phyloP scores from a whole-genome alignment of 176 grass and related monocot genomes.

The Bothriochloa decipiens region DNA sequence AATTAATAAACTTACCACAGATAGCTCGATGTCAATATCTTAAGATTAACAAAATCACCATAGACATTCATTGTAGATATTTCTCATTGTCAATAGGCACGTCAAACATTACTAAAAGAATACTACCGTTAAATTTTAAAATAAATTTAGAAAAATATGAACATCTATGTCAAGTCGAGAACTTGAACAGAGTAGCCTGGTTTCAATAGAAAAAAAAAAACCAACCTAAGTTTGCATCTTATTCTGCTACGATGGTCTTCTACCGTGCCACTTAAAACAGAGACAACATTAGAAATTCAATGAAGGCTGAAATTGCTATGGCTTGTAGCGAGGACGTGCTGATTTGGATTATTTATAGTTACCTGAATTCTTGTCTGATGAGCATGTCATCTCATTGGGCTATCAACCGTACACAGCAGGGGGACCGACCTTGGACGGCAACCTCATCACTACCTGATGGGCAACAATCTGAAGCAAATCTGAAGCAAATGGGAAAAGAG shows the following conservation, averaged over 20 bases:
- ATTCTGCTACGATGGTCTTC: constrained; percentile 29
- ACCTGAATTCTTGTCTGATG: constrained; percentile 8
- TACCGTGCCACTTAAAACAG: not conserved
- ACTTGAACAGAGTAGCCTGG: no score
- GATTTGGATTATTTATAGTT: not conserved
- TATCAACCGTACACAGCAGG: constrained; percentile 41
- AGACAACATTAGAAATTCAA: not conserved
- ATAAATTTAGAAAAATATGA: no score
- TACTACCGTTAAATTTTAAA: no score
- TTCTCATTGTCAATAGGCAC: no score
- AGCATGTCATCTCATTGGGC: constrained; percentile 48
- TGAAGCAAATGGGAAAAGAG: not conserved
- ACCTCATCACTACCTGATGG: not conserved
- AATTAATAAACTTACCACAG: no score
- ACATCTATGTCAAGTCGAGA: no score
- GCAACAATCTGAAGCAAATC: not conserved
- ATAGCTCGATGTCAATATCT: no score
- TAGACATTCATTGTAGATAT: no score
- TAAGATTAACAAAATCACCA: no score
- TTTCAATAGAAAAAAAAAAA: no score
- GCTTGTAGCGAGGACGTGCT: not conserved
- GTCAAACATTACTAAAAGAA: no score
- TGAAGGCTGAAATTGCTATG: not conserved
- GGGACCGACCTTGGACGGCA: not conserved
- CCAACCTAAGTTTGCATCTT: no score